These are phyloP conservation scores for Irineochytrium annulatum DNA, from an alignment of 192 early-diverging fungal species.

Conservation along the genomic window DNA sequence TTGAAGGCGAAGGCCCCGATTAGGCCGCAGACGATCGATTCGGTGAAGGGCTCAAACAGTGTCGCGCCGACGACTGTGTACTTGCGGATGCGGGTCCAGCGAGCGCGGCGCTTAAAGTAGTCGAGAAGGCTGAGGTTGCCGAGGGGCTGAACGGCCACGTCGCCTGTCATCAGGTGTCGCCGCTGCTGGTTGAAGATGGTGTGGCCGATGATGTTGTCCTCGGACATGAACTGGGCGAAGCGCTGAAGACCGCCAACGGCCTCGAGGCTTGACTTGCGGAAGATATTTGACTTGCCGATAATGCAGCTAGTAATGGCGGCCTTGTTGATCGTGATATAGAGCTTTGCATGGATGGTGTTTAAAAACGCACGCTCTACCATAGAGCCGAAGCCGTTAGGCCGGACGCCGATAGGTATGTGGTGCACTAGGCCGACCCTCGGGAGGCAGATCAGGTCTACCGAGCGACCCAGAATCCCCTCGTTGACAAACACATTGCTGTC, in stretches of 20 bases:
- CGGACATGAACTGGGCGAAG: conserved; percentile 89
- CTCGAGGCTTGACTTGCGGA: conserved; percentile 77
- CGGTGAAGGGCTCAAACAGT: conserved; percentile 86
- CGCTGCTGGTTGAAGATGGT: conserved; percentile 75
- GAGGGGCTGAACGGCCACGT: conserved; percentile 80
- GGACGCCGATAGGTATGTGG: conserved; percentile 80
- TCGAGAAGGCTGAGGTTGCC: conserved; percentile 70
- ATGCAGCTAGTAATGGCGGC: conserved; percentile 78
- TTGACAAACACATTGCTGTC: conserved; percentile 89
- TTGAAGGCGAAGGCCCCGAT: conserved; percentile 67
- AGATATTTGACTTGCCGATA: conserved; percentile 93
- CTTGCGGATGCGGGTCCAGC: conserved; percentile 93
- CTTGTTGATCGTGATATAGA: conserved; percentile 93
- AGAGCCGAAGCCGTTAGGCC: conserved; percentile 68
- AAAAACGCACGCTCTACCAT: conserved; percentile 85
- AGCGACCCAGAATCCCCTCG: conserved; percentile 70
- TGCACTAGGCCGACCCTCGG: conserved; percentile 88
- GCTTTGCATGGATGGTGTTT: conserved; percentile 86
- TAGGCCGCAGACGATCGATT: conserved; percentile 74
- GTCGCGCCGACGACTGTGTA: conserved; percentile 89
- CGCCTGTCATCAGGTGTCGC: conserved; percentile 80
- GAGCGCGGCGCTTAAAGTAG: conserved; percentile 77
- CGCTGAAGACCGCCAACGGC: conserved; percentile 72
- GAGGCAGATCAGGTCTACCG: conserved; percentile 69
- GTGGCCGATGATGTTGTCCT: conserved; percentile 92